Base-by-base conservation (phyloP, 305 asterid species). In the Plantago coronopus region DNA sequence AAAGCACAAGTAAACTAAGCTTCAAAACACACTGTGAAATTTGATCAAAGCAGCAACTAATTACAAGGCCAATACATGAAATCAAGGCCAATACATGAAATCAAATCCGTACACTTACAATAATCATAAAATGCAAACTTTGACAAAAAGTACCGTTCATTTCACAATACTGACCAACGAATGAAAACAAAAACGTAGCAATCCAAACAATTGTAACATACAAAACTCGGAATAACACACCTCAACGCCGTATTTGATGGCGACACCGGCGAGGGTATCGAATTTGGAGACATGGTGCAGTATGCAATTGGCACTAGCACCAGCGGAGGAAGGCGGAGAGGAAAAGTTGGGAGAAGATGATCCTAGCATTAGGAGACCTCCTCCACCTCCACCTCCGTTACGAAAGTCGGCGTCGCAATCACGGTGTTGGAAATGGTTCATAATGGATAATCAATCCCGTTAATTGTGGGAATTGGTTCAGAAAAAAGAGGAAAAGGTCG, bases 201-300 rank as follows among this genome's bases (percentile, higher is more conserved):
- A 34, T 29, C 20, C 23, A 2, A 66, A 61, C 12, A 25, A 57
- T 21, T 14, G 3, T 14, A 54, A 18, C 11, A 34, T 7, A 7
- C 0, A 46, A 20, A 54, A 5, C 0, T 19, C 8, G 11, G 14
- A 16, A 54, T 16, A 44, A 29, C 0, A 47, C 73, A 81, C 88
- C 85, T 84, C 93, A 56, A 84, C 89, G 9, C 93, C 88, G 68
- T 84, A 84, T 70, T 77, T 80, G 73, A 84, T 84, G 58, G 93
- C 93, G 64, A 84, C 83, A 61, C 93, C 93, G 48, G 89, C 89
- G 43, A 84, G 78, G 21, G 93, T 84, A 63, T 84, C 93, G 72
- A 74, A 82, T 63, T 74, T 84, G 22, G 85, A 69, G 64, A 84
- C 84, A 29, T 72, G 66, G 69, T 84, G 93, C 21, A 69, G 51